Base-by-base conservation (phyloP, 2,329 filamentous ascomycete species). In the Fusarium sublunatum region DNA sequence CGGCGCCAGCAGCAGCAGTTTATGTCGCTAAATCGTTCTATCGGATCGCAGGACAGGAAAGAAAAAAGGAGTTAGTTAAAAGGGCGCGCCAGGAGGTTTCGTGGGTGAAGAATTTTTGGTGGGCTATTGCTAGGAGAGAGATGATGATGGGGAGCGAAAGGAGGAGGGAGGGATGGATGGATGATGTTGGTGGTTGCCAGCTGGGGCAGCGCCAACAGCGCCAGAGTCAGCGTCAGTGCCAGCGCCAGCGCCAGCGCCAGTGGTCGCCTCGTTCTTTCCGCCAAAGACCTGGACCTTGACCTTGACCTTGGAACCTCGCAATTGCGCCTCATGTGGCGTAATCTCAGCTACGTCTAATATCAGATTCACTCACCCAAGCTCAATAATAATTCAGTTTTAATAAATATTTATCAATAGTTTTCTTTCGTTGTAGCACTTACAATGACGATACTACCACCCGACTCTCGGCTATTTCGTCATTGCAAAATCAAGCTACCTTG, bases 91-190 rank as follows among this genome's bases (percentile, higher is more conserved):
- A 65, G 42, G 38, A 19, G 19, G 19, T 19, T 36, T 65, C 38
- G 62, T 65, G 36, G 43, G 52, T 41, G 57, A 60, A 62, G 53
- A 59, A 58, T 59, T 65, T 65, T 54, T 63, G 60, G 60, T 59
- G 60, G 43, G 56, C 31, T 32, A 62, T 65, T 63, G 62, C 65
- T 65, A 60, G 55, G 57, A 60, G 57, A 53, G 65, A 53, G 62
- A 65, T 65, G 62, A 65, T 59, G 62, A 65, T 65, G 53, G 53
- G 46, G 43, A 65, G 60, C 47, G 61, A 63, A 52, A 63, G 58
- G 53, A 64, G 55, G 61, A 65, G 51, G 46, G 49, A 58, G 60
- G 54, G 56, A 61, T 51, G 38, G 39, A 54, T 65, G 44, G 42
- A 54, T 65, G 50, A 58, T 58, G 57, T 47, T 62, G 61, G 61